Percentiles rank a stretch among this genome's conserved stretches.
Evolutionary conservation across 805 yeast species (phyloP).

Genomic region (Naumovozyma castellii): DNA sequence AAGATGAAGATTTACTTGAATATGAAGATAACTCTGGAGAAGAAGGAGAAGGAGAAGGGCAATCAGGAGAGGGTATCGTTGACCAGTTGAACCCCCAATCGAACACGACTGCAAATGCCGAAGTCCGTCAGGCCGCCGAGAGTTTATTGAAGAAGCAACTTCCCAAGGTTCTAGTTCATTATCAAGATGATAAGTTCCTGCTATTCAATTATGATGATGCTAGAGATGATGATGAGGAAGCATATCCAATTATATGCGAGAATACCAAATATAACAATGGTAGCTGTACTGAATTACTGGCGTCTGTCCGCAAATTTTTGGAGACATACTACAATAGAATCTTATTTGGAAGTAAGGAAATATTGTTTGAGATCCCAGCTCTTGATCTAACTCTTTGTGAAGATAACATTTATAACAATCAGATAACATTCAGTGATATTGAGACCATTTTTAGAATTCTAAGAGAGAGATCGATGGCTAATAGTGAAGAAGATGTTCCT

Average conservation of each 20-base stretch:
- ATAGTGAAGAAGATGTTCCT: slow-evolving; percentile 18
- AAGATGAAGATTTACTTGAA: slow-evolving; percentile 11
- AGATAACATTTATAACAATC: slow-evolving; percentile 28
- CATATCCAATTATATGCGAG: slow-evolving; percentile 15
- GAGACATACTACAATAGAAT: slow-evolving; percentile 17
- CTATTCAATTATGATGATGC: slow-evolving; percentile 16
- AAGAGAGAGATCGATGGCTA: slow-evolving; percentile 17
- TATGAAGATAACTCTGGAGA: slow-evolving; percentile 8
- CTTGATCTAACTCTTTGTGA: slow-evolving; percentile 26
- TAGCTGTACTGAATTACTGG: slow-evolving; percentile 17
- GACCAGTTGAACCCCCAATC: neutral
- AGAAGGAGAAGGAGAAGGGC: slow-evolving; percentile 5
- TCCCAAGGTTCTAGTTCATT: slow-evolving; percentile 15
- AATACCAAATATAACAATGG: slow-evolving; percentile 10
- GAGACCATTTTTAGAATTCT: slow-evolving; percentile 25
- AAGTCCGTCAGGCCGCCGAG: slow-evolving; percentile 14
- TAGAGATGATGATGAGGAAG: slow-evolving; percentile 5
- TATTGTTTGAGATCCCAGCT: slow-evolving; percentile 19
- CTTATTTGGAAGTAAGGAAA: slow-evolving; percentile 22
- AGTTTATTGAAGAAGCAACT: slow-evolving; percentile 10
- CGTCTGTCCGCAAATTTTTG: slow-evolving; percentile 18
- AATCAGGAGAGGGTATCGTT: slow-evolving; percentile 7
- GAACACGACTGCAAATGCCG: neutral
- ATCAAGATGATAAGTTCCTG: slow-evolving; percentile 15
- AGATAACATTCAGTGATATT: slow-evolving; percentile 25